Evolutionary conservation across 345 rosid species (phyloP).

Genomic region (Citrus hindsii): DNA sequence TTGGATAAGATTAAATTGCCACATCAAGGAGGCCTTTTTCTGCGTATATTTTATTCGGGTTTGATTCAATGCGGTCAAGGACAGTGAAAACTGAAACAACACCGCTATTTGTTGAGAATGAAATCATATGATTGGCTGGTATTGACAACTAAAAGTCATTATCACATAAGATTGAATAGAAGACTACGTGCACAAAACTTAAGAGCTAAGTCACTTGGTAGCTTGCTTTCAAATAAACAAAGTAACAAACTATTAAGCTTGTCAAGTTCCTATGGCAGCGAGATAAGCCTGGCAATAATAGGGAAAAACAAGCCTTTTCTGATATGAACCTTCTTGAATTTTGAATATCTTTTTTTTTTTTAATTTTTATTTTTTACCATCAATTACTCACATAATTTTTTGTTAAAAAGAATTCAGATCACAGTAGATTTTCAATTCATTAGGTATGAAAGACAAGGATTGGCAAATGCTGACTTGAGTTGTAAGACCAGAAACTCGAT

Average conservation of each 20-base stretch:
- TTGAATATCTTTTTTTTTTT: no score
- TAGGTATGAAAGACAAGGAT: no score
- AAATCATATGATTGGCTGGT: not conserved
- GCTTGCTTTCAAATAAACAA: not conserved
- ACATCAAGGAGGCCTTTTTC: not conserved
- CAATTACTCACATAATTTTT: no score
- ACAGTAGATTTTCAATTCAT: no score
- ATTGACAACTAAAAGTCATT: not conserved
- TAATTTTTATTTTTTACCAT: no score
- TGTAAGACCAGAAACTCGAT: no score
- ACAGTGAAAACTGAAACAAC: no score
- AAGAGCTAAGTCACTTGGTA: not conserved
- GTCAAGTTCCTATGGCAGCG: not conserved
- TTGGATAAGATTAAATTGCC: slow-evolving; percentile 19
- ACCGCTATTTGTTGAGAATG: not conserved
- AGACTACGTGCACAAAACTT: not conserved
- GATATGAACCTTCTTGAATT: no score
- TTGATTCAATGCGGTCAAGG: not conserved
- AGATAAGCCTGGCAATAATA: not conserved
- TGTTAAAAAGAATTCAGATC: no score
- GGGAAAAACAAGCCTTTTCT: not conserved
- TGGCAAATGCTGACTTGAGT: no score
- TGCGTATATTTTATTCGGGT: not conserved
- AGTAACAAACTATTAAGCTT: no score
- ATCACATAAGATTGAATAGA: no score